These are phyloP conservation scores for Podaxis sp. DNA, from an alignment of 768 basidiomycete genomes.

Conservation along the genomic window DNA sequence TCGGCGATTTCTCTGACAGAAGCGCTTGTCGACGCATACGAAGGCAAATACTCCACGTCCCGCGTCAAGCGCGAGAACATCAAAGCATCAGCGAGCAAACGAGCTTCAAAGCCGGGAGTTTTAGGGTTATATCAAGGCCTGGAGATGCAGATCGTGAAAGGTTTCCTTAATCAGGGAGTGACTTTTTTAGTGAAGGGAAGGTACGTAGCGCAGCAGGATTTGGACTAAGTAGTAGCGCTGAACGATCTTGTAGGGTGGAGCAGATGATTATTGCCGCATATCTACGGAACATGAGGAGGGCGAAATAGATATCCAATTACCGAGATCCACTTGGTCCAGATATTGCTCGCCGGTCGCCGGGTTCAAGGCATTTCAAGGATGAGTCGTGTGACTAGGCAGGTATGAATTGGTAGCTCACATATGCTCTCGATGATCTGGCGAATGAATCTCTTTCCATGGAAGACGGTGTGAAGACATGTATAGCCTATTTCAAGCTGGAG, in stretches of 20 bases:
- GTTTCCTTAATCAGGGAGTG: constrained; percentile 55
- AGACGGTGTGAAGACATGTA: no score
- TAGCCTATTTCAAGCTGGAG: neutral
- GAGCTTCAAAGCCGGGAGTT: constrained; percentile 21
- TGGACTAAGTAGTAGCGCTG: neutral
- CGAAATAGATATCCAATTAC: no score
- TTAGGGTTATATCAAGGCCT: constrained; percentile 53
- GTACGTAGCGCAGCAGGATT: constrained; percentile 21
- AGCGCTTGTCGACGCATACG: constrained; percentile 34
- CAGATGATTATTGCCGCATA: constrained; percentile 22
- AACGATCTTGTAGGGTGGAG: constrained; percentile 19
- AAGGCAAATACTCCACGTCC: constrained; percentile 20
- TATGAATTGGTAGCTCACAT: no score
- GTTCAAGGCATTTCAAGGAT: no score
- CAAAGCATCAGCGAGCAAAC: neutral
- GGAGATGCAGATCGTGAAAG: constrained; percentile 48
- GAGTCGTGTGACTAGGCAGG: no score
- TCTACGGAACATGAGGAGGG: neutral
- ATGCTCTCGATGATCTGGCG: no score
- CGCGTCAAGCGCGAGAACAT: constrained; percentile 1
- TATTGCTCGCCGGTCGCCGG: no score
- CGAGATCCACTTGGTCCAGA: no score
- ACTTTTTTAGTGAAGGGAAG: constrained; percentile 60
- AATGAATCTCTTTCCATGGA: no score
- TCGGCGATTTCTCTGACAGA: constrained; percentile 36